A percentile compares a stretch with the other conserved stretches of the same genome.
phyloP scores from a whole-genome alignment of 495 filamentous ascomycete species.

The Penicillium herquei region DNA sequence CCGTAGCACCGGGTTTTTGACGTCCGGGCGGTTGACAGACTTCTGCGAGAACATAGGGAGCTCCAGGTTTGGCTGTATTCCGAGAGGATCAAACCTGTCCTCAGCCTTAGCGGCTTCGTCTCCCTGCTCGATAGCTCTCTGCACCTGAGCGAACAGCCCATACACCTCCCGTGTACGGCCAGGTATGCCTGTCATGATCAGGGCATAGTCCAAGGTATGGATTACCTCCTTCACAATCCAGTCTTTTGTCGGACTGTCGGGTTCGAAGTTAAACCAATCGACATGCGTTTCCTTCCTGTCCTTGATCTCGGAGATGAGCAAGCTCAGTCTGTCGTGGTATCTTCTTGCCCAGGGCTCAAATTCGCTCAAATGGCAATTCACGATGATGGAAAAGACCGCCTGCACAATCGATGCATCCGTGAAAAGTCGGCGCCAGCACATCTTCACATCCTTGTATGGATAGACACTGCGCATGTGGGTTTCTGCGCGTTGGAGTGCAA shows the following conservation, averaged over 20 bases:
- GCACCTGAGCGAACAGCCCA: slow-evolving; percentile 42
- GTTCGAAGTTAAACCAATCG: not conserved
- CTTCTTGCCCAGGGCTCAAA: slow-evolving; percentile 12
- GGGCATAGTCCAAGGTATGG: slow-evolving; percentile 67
- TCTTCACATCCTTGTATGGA: slow-evolving; percentile 70
- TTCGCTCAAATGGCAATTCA: slow-evolving; percentile 3
- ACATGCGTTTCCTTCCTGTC: not conserved
- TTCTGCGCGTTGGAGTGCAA: slow-evolving; percentile 36
- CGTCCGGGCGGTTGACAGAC: slow-evolving; percentile 25
- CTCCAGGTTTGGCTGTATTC: not conserved
- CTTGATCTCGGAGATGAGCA: slow-evolving; percentile 16
- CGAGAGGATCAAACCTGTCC: no score
- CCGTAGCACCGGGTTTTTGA: slow-evolving; percentile 33
- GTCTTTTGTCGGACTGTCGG: slow-evolving; percentile 18
- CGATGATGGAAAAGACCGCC: slow-evolving; percentile 43
- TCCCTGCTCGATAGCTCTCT: slow-evolving; percentile 20
- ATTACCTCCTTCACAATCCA: slow-evolving; percentile 49
- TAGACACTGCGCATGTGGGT: slow-evolving; percentile 67
- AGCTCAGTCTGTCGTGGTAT: slow-evolving; percentile 4
- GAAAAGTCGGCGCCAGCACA: slow-evolving; percentile 74
- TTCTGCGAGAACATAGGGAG: slow-evolving; percentile 42
- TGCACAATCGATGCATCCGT: slow-evolving; percentile 74
- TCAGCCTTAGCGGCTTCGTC: no score
- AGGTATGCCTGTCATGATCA: slow-evolving; percentile 77
- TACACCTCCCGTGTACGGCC: slow-evolving; percentile 55